A percentile compares a stretch with the other conserved stretches of the same genome.
These are phyloP conservation scores for Paramecium sexaurelia DNA, from an alignment of 73 alveolate genomes.

Conservation along the genomic window DNA sequence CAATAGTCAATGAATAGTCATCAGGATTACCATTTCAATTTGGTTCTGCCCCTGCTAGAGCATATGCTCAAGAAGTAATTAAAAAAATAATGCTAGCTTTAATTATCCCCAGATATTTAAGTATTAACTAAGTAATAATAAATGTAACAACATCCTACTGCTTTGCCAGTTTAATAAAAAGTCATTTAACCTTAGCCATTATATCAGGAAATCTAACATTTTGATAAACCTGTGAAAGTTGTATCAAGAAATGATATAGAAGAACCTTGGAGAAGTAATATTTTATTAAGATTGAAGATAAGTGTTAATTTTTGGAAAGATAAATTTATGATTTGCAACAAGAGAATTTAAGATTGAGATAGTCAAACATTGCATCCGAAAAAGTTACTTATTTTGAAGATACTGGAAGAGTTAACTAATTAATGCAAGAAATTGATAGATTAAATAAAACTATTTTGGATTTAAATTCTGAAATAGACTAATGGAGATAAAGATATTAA, in stretches of 20 bases:
- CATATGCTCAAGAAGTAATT: constrained; percentile 31
- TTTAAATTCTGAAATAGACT: constrained; percentile 41
- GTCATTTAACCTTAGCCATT: background rate
- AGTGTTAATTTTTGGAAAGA: constrained; percentile 14
- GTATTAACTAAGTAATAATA: background rate
- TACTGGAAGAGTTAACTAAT: constrained; percentile 34
- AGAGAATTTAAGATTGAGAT: background rate
- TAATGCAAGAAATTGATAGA: constrained; percentile 35
- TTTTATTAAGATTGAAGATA: background rate
- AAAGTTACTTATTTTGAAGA: constrained; percentile 45
- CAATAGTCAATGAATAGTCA: background rate
- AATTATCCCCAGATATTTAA: background rate
- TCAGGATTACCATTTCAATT: constrained; percentile 2
- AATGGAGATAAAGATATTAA: background rate
- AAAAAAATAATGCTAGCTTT: background rate
- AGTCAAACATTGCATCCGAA: background rate
- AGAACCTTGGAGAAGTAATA: constrained; percentile 43
- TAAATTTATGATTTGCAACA: constrained; percentile 15
- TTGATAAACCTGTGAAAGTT: background rate
- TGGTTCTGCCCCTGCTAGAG: constrained; percentile 10
- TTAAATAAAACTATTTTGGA: background rate
- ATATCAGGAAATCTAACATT: background rate
- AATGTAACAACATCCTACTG: background rate
- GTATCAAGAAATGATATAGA: constrained; percentile 13
- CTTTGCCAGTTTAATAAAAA: background rate